Base-by-base conservation (phyloP, 352 stramenopile species). In the Pythium dissimile region DNA sequence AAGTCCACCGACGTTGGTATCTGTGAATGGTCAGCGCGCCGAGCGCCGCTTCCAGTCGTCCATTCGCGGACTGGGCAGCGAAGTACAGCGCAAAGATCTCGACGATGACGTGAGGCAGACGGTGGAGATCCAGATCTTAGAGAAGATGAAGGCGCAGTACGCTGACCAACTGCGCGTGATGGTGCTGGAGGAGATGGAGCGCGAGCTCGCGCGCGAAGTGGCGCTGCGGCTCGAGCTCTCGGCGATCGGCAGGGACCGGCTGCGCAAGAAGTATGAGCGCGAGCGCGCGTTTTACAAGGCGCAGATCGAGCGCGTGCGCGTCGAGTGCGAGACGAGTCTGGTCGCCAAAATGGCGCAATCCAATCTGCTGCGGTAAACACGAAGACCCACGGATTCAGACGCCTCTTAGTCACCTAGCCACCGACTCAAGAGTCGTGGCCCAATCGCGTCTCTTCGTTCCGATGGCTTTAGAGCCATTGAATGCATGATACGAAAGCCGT, bases 281-380 rank as follows among this genome's bases (percentile, higher is more conserved):
- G 80, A 89, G 16, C 73, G 84, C 0, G 63, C 38, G 8, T 75
- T 83, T 62, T 72, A 83, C 63, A 73, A 73, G 43, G 41, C 67
- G 30, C 84, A 89, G 58, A 80, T 93, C 55, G 64, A 84, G 47
- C 71, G 81, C 9, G 68, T 89, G 44, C 75, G 66, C 0, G 67
- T 54, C 30, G 80, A 91, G 65, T 89, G 80, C 53, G 77, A 91
- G 64, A 62, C 87, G 64, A 71, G 69, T 49, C 77, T 91, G 44
- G 80, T 75, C 0, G 53, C 75, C 0, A 75, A 72, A 6, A 86
- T 86, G 63, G 74, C 75, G 37, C 77, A 88, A 62, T 80, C 72
- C 69, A 93, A 91, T 58, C 58, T 93, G 26, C 65, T 93, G 16
- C 75, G 84, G 10, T 93, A 72, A 48, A 42, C 30, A 18, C 16